Base-by-base conservation (phyloP, 2,329 filamentous ascomycete genomes). In the Phaeosphaeria sp. region DNA sequence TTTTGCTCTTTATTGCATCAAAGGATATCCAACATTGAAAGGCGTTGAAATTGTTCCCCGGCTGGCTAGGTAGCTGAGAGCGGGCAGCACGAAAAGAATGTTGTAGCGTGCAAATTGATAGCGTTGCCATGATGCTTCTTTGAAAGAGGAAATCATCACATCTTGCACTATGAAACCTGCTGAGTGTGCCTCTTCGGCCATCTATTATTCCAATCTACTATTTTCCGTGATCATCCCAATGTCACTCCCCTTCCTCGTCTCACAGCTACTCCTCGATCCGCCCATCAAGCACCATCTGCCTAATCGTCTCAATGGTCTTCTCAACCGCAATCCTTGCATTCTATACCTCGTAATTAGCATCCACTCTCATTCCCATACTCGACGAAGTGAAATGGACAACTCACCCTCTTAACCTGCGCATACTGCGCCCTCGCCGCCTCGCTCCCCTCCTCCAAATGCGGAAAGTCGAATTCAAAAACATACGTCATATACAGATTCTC, bases 401-500 rank as follows among this genome's bases (percentile, higher is more conserved):
- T 65, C 55, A 73, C 72, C 3, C 45, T 62, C 47, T 70, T 70
- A 4, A 73, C 27, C 51, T 59, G 71, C 55, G 69, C 59, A 17
- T 54, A 48, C 53, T 75, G 57, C 57, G 72, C 58, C 53, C 68
- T 66, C 15, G 66, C 63, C 69, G 78, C 77, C 15, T 73, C 70
- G 30, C 70, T 75, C 33, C 73, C 75, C 45, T 73, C 72, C 30
- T 73, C 49, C 2, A 81, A 59, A 44, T 78, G 57, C 1, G 74
- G 73, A 46, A 77, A 61, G 18, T 66, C 63, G 66, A 77, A 78
- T 57, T 82, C 78, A 65, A 83, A 83, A 21, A 74, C 76, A 59
- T 81, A 83, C 13, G 80, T 83, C 77, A 83, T 78, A 36, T 77
- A 63, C 51, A 80, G 63, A 49, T 79, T 78, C 8, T 65, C 58